These are phyloP conservation scores for Lachnellula occidentalis DNA, from an alignment of 2,329 filamentous ascomycete genomes.

Conservation along the genomic window DNA sequence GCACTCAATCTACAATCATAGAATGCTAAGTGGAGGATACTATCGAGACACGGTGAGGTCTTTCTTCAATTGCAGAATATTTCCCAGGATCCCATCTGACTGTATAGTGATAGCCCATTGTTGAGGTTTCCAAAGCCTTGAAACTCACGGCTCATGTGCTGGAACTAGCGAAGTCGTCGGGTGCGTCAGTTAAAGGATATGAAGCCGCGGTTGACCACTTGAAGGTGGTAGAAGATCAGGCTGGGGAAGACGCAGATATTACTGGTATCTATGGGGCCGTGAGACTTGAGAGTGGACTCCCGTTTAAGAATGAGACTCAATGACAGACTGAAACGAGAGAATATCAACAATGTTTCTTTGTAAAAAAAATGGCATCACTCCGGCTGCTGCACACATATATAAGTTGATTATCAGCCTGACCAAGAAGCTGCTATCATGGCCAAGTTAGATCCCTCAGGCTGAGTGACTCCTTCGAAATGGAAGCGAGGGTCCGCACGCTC, in stretches of 20 bases:
- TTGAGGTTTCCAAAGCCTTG: slow-evolving; percentile 1
- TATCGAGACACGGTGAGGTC: not conserved
- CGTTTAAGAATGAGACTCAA: not conserved
- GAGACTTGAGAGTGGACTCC: slow-evolving; percentile 6
- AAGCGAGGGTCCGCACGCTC: slow-evolving; percentile 41
- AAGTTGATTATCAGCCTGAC: not conserved
- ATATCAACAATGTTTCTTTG: not conserved
- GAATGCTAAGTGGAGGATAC: slow-evolving; percentile 2
- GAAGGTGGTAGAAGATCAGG: slow-evolving; percentile 1
- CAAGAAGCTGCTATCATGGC: not conserved
- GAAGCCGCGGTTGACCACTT: slow-evolving; percentile 1
- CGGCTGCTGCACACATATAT: not conserved
- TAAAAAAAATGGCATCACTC: too few species aligned
- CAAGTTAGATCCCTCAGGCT: slow-evolving; percentile 43
- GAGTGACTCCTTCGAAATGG: slow-evolving; percentile 49
- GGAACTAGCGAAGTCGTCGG: not conserved
- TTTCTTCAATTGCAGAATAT: too few species aligned
- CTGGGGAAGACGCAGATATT: not conserved
- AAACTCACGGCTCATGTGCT: not conserved
- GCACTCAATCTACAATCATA: not conserved
- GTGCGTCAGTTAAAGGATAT: not conserved
- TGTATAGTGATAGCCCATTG: not conserved
- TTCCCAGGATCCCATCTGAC: not conserved
- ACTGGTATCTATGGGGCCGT: slow-evolving; percentile 6
- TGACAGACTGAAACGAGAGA: not conserved